Evolutionary conservation across 805 yeast genomes (phyloP), one percentile per base, ranked within the genome.

Genomic region (Candida golubevii): DNA sequence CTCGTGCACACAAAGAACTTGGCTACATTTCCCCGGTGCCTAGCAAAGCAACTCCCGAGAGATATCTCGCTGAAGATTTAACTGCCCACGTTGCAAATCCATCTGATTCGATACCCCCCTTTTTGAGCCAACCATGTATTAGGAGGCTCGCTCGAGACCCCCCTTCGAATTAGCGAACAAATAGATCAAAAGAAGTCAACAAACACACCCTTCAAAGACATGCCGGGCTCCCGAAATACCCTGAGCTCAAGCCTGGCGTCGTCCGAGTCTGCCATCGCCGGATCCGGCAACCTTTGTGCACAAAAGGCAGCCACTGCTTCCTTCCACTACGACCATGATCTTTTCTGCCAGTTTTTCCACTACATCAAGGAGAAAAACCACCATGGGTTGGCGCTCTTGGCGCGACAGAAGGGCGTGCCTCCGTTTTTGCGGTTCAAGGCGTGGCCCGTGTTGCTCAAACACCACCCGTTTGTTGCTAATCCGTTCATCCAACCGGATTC

Each of bases 341-440:
- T 82, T 13, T 72, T 82, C 36, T 71, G 72, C 23, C 67, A 80
- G 23, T 80, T 87, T 50, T 72, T 78, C 35, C 66, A 71, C 35
- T 80, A 80, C 54, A 62, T 89, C 6, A 68, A 66, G 38, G 70
- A 72, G 13, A 78, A 78, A 45, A 85, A 90, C 57, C 82, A 82
- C 45, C 80, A 82, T 38, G 87, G 89, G 0, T 65, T 90, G 38
- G 95, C 97, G 1, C 69, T 80, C 51, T 63, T 90, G 7, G 91
- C 96, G 6, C 74, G 96, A 50, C 89, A 83, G 52, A 71, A 80
- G 45, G 97, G 98, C 3, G 71, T 89, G 26, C 97, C 97, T 1
- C 91, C 95, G 1, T 75, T 80, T 45, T 69, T 88, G 42, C 74
- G 98, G 47, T 80, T 79, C 52, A 71, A 75, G 45, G 85, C 87